phyloP scores from a whole-genome alignment of 139 green algal species.

The Ulvella scutata region DNA sequence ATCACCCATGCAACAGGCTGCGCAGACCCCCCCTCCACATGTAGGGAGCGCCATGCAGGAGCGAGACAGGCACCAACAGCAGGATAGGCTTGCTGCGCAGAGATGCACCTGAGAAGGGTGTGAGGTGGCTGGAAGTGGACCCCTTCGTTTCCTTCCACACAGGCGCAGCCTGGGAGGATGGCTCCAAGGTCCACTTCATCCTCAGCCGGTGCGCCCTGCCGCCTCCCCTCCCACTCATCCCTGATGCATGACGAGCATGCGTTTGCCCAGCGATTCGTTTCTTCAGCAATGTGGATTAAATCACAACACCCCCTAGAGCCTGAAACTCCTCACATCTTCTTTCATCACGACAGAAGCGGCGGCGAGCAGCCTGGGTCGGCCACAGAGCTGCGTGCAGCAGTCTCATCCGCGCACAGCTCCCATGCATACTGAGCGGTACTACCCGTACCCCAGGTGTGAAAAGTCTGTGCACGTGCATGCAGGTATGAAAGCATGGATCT shows the following conservation, averaged over 20 bases:
- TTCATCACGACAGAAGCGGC: neutral
- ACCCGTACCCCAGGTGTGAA: neutral
- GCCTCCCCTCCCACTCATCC: neutral
- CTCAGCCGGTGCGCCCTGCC: neutral
- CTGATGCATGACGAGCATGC: neutral
- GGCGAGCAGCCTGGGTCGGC: neutral
- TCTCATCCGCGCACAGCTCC: neutral
- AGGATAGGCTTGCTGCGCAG: neutral
- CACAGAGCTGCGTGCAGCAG: neutral
- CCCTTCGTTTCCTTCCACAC: slow-evolving; percentile 33
- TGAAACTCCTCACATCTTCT: neutral
- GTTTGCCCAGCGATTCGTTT: neutral
- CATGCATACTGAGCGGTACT: too few relatives aligned
- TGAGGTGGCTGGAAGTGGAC: neutral
- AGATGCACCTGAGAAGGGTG: neutral
- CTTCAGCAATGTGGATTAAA: neutral
- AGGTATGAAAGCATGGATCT: neutral
- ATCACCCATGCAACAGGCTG: too few relatives aligned
- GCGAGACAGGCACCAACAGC: neutral
- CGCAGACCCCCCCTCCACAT: too few relatives aligned
- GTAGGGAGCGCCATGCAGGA: too few relatives aligned
- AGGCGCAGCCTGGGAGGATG: slow-evolving; percentile 41
- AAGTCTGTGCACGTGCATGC: neutral
- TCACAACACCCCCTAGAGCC: neutral
- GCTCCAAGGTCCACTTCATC: neutral